A percentile compares a stretch with the other conserved stretches of the same genome.
phyloP scores from a whole-genome alignment of 179 eudicot genomes.

The Camellia oleifera region DNA sequence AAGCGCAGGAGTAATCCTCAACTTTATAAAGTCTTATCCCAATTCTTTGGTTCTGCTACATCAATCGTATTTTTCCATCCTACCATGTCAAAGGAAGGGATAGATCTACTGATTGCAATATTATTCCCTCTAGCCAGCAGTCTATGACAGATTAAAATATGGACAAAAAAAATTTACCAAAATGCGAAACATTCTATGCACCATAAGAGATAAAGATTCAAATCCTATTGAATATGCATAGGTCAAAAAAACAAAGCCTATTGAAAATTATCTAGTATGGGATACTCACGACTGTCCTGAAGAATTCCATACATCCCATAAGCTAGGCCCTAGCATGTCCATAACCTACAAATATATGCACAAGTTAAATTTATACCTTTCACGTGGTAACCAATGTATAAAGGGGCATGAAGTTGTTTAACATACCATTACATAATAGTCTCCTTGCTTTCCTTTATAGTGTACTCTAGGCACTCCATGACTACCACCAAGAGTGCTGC shows the following conservation, averaged over 20 bases:
- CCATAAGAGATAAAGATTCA: neutral
- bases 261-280: constrained; percentile 6
- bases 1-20: too few relatives aligned
- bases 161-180: neutral
- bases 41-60: too few relatives aligned
- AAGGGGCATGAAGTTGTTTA: neutral
- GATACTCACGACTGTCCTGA: constrained; percentile 77
- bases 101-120: neutral
- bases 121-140: neutral
- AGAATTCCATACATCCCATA: constrained; percentile 94
- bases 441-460: constrained; percentile 84
- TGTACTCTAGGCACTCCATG: constrained; percentile 84
- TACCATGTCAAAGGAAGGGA: neutral
- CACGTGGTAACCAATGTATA: neutral
- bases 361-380: constrained; percentile 1
- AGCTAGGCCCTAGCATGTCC: constrained; percentile 93
- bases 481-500: constrained; percentile 81
- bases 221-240: neutral
- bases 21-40: too few relatives aligned
- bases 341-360: constrained; percentile 55
- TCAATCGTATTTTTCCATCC: too few relatives aligned
- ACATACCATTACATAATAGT: constrained; percentile 80
- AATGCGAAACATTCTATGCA: neutral
- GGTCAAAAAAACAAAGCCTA: neutral
- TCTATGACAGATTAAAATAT: neutral